Evolutionary conservation across 495 filamentous ascomycete species (phyloP), one percentile per base, ranked within the genome.

Genomic region (Aspergillus funiculosus): DNA sequence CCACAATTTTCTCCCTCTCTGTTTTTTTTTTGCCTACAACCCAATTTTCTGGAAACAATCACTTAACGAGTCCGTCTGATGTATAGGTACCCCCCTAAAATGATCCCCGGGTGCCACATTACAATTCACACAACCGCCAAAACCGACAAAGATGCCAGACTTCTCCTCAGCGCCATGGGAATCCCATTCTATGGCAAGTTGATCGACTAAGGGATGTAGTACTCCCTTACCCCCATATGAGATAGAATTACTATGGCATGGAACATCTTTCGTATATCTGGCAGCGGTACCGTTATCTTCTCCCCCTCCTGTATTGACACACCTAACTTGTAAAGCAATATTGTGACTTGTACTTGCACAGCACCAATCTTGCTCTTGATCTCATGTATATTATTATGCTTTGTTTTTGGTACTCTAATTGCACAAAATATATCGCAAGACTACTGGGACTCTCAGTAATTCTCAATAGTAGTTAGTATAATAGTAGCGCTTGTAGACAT

Each of bases 61-160:
- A 28, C 27, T 19, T 48, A 36, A 48, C 21, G 15, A 18, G 30
- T 22, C 10, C 27, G 15, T 37, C 13, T 25, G 21, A 38, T 14
- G 32, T 32, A 19, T 47, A 78, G 75, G 73, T 94, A 94, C 60
- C 88, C 89, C 15, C 77, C 86, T 18, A 88, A 85, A 71, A 91
- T 95, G 90, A 86, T 98, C 37, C 88, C 92, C 4, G 89, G 88
- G 57, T 85, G 86, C 65, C 80, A 94, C 52, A 77, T 98, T 43
- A 86, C 82, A 25, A 62, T 95, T 43, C 87, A 95, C 65, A 97
- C 92, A 4, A 79, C 85, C 25, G 92, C 92, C 30, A 89, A 73
- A 14, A 94, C 85, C 13, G 90, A 98, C 58, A 82, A 82, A 56
- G 91, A 98, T 58, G 94, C 89, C n/a, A 79, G 86, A 51, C 59